Conservation (phyloP, 225 moss, liverwort and hornwort genomes). For the Lunularia cruciata region DNA sequence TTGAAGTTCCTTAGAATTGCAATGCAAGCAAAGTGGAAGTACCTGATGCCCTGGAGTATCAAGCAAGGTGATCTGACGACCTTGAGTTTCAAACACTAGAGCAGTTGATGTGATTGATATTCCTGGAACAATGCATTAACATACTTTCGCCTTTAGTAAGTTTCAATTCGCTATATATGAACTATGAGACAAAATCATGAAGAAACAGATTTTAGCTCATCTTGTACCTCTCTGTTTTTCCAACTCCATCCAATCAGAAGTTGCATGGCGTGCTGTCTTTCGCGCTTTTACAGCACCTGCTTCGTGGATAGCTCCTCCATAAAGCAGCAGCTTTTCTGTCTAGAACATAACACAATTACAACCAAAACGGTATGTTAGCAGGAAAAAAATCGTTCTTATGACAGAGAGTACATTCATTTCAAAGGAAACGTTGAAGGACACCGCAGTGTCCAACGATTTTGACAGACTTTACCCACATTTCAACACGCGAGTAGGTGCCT, state of each 20-base stretch:
- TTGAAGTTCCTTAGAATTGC: no score
- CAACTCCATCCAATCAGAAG: conserved; percentile 98
- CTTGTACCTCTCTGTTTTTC: conserved; percentile 93
- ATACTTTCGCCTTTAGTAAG: neutral
- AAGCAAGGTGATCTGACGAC: conserved; percentile 81
- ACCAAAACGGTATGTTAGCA: neutral
- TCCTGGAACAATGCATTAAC: conserved; percentile 41
- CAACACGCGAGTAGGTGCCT: neutral
- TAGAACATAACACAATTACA: conserved; percentile 22
- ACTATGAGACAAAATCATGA: neutral
- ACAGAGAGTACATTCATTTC: neutral
- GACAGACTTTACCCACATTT: no score
- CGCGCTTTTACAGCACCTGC: conserved; percentile 94
- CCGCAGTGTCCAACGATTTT: neutral
- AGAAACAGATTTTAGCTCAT: no score
- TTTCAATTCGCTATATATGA: neutral
- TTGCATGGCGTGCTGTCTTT: conserved; percentile 82
- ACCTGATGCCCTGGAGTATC: conserved; percentile 97
- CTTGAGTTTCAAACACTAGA: conserved; percentile 83
- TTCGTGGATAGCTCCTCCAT: conserved; percentile 97
- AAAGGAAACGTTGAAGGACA: conserved; percentile 20
- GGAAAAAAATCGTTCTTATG: no score
- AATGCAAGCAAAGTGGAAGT: neutral
- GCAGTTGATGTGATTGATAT: conserved; percentile 98
- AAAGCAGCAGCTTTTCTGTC: conserved; percentile 93